A percentile compares a stretch with the other conserved stretches of the same genome.
phyloP scores from a whole-genome alignment of 192 early-diverging fungal species.

The Coemansia aciculifera region DNA sequence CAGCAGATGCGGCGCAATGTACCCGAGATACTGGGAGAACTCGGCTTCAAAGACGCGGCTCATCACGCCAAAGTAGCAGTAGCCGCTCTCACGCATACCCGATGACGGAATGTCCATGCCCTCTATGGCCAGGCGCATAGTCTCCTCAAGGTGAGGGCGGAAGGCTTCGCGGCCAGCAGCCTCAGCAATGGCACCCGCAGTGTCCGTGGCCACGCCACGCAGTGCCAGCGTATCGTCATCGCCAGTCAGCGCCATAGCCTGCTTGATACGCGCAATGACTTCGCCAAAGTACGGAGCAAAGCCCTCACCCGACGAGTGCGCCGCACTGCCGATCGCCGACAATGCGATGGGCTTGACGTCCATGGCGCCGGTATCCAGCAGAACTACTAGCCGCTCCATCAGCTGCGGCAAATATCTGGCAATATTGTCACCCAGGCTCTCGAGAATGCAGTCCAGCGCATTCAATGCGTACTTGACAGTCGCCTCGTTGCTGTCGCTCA shows the following conservation, averaged over 20 bases:
- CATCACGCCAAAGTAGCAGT: conserved; percentile 82
- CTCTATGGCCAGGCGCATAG: conserved; percentile 76
- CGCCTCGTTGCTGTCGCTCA: conserved; percentile 72
- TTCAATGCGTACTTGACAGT: conserved; percentile 79
- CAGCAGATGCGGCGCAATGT: conserved; percentile 80
- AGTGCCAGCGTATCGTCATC: conserved; percentile 71
- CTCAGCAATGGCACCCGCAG: conserved; percentile 81
- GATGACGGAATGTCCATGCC: conserved; percentile 73
- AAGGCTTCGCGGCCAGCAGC: conserved; percentile 84
- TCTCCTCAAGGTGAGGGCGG: conserved; percentile 69
- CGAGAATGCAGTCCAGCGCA: conserved; percentile 87
- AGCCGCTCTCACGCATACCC: conserved; percentile 80
- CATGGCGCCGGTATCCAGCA: conserved; percentile 67
- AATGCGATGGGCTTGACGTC: conserved; percentile 78
- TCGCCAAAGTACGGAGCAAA: conserved; percentile 73
- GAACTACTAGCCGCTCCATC: conserved; percentile 76
- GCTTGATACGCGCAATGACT: conserved; percentile 67
- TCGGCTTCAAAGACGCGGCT: conserved; percentile 81
- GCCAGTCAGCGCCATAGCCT: conserved; percentile 70
- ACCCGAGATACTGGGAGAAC: conserved; percentile 73
- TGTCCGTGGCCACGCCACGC: conserved; percentile 84
- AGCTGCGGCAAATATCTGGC: conserved; percentile 77
- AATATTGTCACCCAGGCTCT: conserved; percentile 79
- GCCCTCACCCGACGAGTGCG: conserved; percentile 75
- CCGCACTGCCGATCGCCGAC: conserved; percentile 86